Conservation (phyloP, 345 rosid species). For the Corymbia maculata region DNA sequence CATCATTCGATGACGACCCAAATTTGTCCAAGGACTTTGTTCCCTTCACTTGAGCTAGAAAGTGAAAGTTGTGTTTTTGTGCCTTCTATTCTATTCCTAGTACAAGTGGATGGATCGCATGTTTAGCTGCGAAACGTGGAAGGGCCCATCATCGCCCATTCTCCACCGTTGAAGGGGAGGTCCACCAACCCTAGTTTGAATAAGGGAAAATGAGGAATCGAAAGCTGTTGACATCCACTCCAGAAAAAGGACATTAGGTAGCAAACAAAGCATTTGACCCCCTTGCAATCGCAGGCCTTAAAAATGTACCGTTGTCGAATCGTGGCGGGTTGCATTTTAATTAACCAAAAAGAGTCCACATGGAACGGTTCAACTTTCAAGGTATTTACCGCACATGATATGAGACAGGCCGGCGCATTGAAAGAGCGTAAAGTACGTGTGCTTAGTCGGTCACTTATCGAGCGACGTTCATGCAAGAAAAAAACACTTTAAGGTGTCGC, state of each 20-base stretch:
- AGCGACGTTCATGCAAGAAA: background rate
- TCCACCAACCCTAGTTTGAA: background rate
- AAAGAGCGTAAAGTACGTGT: background rate
- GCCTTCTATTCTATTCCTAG: too few relatives aligned
- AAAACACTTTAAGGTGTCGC: background rate
- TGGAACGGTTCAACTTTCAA: too few relatives aligned
- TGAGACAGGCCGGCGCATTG: background rate
- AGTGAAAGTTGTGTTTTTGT: too few relatives aligned
- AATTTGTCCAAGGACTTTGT: background rate
- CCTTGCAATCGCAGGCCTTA: too few relatives aligned
- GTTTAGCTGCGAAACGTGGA: background rate
- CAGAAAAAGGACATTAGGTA: background rate
- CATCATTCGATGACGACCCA: background rate
- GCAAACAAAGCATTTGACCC: too few relatives aligned
- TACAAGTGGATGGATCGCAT: background rate
- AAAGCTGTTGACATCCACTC: background rate
- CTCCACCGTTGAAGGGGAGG: background rate
- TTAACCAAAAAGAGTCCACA: background rate
- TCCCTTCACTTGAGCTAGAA: too few relatives aligned
- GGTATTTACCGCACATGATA: background rate
- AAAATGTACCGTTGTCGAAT: too few relatives aligned
- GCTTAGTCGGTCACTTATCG: background rate
- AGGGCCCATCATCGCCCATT: background rate
- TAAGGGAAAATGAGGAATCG: background rate
- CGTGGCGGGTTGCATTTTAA: rapidly evolving